Evolutionary conservation across 208 protist genomes (phyloP).

Genomic region (Trypanosoma rangeli): DNA sequence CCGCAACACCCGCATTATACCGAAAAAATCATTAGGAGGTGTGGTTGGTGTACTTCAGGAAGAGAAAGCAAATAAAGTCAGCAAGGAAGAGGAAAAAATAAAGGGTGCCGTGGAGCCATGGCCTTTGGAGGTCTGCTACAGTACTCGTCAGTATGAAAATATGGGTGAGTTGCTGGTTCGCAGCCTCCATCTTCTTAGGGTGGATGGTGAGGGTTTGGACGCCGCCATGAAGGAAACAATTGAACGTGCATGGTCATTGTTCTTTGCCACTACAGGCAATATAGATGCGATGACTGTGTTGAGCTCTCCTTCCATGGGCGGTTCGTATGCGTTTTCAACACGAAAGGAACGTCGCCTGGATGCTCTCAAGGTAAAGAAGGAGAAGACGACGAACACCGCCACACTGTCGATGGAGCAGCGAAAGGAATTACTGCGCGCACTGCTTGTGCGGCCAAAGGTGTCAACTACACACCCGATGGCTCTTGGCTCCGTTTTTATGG

Average conservation of each 20-base stretch:
- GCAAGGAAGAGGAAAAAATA: conserved; percentile 5
- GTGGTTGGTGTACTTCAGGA: background rate
- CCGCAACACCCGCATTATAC: background rate
- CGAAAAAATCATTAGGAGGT: background rate
- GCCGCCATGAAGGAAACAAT: conserved; percentile 9
- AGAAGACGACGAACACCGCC: conserved; percentile 2
- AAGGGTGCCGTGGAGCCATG: background rate
- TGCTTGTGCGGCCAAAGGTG: conserved; percentile 10
- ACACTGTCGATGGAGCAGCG: conserved; percentile 16
- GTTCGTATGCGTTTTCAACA: conserved; percentile 63
- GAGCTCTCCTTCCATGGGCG: conserved; percentile 27
- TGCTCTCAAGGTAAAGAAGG: conserved; percentile 4
- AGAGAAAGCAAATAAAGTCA: background rate
- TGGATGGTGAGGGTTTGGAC: conserved; percentile 6
- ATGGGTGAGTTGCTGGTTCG: conserved; percentile 28
- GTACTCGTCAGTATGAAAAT: conserved; percentile 23
- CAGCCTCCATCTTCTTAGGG: conserved; percentile 12
- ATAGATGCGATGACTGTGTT: background rate
- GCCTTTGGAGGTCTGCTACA: conserved; percentile 27
- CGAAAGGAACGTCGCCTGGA: conserved; percentile 45
- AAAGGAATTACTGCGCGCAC: conserved; percentile 20
- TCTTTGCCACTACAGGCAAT: background rate
- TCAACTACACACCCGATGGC: background rate
- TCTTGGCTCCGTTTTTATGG: background rate
- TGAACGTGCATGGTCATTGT: conserved; percentile 27